Evolutionary conservation across 768 basidiomycete species (phyloP).

Genomic region (Naganishia friedmannii): DNA sequence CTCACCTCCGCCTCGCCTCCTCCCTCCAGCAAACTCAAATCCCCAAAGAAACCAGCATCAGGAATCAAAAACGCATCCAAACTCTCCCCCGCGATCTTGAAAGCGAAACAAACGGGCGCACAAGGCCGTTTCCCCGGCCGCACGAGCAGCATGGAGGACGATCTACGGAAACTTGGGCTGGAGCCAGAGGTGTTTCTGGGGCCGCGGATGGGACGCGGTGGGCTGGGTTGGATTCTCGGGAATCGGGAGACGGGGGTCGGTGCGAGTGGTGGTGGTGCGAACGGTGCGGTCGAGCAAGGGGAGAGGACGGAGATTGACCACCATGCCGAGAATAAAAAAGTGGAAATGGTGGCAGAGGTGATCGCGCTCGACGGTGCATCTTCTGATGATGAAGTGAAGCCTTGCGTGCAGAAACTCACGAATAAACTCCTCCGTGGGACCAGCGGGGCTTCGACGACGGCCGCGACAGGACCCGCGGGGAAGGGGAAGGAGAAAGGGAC

Average conservation of each 20-base stretch:
- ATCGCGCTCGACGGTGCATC: constrained; percentile 1
- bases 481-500: background rate
- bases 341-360: background rate
- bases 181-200: background rate
- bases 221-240: background rate
- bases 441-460: too few species aligned
- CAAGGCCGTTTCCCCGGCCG: constrained; percentile 21
- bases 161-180: constrained; percentile 13
- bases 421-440: constrained; percentile 18
- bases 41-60: background rate
- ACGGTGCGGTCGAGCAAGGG: background rate
- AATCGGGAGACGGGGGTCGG: background rate
- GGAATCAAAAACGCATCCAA: constrained; percentile 16
- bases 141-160: constrained; percentile 10
- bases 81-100: constrained; percentile 20
- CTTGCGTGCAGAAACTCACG: background rate
- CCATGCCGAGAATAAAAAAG: background rate
- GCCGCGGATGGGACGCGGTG: background rate
- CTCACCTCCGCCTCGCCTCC: constrained; percentile 15
- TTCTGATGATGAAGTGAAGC: background rate
- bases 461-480: too few species aligned
- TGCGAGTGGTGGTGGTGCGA: background rate
- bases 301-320: constrained; percentile 21
- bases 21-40: too few species aligned
- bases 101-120: constrained; percentile 19